These are phyloP conservation scores for Graphilbum sp. DNA, from an alignment of 2,329 filamentous ascomycete species.

Conservation along the genomic window DNA sequence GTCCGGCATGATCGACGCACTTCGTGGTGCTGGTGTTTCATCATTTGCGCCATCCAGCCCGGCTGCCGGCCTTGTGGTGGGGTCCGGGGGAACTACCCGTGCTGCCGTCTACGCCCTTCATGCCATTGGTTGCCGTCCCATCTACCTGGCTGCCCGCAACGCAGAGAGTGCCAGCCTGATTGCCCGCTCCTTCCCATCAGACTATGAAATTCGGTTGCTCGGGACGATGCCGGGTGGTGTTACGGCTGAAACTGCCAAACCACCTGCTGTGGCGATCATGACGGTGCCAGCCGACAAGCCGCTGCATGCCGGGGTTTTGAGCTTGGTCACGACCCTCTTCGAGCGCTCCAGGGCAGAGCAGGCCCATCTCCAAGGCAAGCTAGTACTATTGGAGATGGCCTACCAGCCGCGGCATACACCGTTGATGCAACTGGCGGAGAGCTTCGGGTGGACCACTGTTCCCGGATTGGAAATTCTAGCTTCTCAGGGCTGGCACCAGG, in stretches of 20 bases:
- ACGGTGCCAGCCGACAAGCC: conserved; percentile 82
- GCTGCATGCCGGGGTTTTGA: conserved; percentile 55
- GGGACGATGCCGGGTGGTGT: conserved; percentile 25
- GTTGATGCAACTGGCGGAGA: conserved; percentile 67
- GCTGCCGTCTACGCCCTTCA: conserved; percentile 83
- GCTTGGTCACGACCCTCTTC: conserved; percentile 42
- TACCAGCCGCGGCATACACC: conserved; percentile 79
- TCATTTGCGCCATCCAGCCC: conserved; percentile 15
- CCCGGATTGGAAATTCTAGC: conserved; percentile 79
- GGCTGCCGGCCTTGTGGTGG: conserved; percentile 62
- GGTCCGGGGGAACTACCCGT: conserved; percentile 79
- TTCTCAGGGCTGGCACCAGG: conserved; percentile 79
- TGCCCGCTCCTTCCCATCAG: conserved; percentile 52
- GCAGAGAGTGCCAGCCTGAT: conserved; percentile 50
- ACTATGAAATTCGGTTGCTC: conserved; percentile 56
- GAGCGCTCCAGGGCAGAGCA: conserved; percentile 17
- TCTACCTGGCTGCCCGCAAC: conserved; percentile 75
- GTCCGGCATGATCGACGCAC: conserved; percentile 72
- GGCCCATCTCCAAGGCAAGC: conserved; percentile 17
- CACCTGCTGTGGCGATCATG: conserved; percentile 62
- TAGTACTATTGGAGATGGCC: conserved; percentile 81
- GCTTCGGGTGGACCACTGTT: conserved; percentile 66
- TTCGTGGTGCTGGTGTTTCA: conserved; percentile 50
- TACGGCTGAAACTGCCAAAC: conserved; percentile 27
- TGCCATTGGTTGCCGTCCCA: conserved; percentile 65